Percentiles rank a stretch among this genome's conserved stretches.
Evolutionary conservation across 805 yeast genomes (phyloP).

Genomic region (Candida qinlingensis): DNA sequence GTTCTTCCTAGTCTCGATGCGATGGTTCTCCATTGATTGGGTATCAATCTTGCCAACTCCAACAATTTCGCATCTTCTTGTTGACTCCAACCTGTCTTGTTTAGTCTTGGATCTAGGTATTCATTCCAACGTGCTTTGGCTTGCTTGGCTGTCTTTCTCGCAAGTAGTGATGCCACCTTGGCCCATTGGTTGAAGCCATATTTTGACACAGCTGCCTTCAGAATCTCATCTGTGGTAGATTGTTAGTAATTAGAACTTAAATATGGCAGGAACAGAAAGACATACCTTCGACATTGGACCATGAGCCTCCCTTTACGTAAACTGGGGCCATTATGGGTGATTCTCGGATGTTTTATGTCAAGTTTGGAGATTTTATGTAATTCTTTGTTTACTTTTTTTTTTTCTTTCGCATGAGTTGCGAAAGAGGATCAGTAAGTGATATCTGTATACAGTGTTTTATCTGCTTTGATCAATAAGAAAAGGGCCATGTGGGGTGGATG

Average conservation of each 20-base stretch:
- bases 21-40: constrained; percentile 95
- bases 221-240: constrained; percentile 56
- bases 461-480: too few relatives aligned
- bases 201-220: constrained; percentile 86
- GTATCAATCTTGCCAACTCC: constrained; percentile 61
- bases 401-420: too few relatives aligned
- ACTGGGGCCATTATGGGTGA: constrained; percentile 43
- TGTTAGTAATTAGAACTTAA: constrained; percentile 6
- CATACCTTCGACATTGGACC: constrained; percentile 63
- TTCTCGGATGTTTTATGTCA: too few relatives aligned
- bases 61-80: constrained; percentile 74
- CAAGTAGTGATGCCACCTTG: constrained; percentile 78
- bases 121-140: constrained; percentile 92
- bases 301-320: constrained; percentile 81
- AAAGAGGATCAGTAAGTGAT: too few relatives aligned
- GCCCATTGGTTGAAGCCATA: constrained; percentile 96
- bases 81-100: constrained; percentile 60
- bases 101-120: constrained; percentile 71
- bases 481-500: too few relatives aligned
- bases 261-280: background rate
- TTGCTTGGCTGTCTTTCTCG: constrained; percentile 84
- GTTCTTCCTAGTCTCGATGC: constrained; percentile 77
- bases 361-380: background rate
- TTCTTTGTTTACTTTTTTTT: background rate
- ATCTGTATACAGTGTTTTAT: too few relatives aligned